Percentiles rank a stretch among this genome's conserved stretches.
phyloP scores from a whole-genome alignment of 2,329 filamentous ascomycete species.

The Phaeosphaeria sp. region DNA sequence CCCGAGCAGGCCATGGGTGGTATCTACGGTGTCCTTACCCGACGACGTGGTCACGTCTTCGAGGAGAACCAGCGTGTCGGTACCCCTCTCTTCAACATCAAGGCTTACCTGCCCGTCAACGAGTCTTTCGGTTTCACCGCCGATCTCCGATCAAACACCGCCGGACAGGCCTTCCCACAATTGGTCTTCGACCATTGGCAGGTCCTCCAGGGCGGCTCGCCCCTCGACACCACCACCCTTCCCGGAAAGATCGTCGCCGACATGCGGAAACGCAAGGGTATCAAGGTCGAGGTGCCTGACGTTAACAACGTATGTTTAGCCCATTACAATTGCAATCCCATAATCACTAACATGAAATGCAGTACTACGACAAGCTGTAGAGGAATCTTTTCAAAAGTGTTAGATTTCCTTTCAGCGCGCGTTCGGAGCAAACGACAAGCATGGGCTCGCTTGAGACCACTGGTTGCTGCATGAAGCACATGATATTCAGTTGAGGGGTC shows the following conservation, averaged over 20 bases:
- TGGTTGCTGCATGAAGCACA: constrained; percentile 44
- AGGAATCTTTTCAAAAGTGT: constrained; percentile 53
- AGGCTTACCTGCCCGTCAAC: constrained; percentile 94
- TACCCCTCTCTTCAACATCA: constrained; percentile 99
- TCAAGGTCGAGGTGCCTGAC: constrained; percentile 93
- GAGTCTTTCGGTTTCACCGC: constrained; percentile 99
- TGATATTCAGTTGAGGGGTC: constrained; percentile 38
- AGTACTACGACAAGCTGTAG: constrained; percentile 99
- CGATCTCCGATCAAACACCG: constrained; percentile 91
- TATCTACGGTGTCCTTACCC: constrained; percentile 99
- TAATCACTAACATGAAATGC: constrained; percentile 51
- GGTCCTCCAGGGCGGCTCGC: constrained; percentile 90
- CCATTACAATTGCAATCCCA: background rate
- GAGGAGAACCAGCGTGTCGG: constrained; percentile 96
- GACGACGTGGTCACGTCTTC: constrained; percentile 99
- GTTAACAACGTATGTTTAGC: constrained; percentile 85
- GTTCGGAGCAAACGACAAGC: constrained; percentile 41
- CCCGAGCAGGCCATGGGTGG: constrained; percentile 99
- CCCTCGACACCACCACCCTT: constrained; percentile 82
- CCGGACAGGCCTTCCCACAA: constrained; percentile 98
- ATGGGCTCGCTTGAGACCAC: constrained; percentile 44
- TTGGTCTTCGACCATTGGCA: constrained; percentile 99
- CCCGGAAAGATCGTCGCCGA: constrained; percentile 81
- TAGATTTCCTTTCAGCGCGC: constrained; percentile 53
- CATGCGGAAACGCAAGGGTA: constrained; percentile 99